Evolutionary conservation across 345 rosid species (phyloP).

Genomic region (Hypericum androsaemum): DNA sequence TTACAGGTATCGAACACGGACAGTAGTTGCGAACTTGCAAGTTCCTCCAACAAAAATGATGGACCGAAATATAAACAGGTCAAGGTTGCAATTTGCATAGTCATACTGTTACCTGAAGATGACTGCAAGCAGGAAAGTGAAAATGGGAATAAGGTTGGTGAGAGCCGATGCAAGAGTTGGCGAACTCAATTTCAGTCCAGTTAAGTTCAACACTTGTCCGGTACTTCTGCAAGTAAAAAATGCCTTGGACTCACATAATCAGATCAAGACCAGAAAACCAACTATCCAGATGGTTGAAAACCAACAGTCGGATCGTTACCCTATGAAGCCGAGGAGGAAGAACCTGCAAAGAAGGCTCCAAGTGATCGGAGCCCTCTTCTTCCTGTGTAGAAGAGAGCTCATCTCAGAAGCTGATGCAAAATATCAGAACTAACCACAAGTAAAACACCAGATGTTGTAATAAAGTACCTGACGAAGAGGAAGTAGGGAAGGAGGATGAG

Average conservation of each 20-base stretch:
- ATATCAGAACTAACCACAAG: neutral
- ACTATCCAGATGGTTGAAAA: neutral
- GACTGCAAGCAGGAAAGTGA: slow-evolving; percentile 33
- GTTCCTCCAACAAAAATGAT: neutral
- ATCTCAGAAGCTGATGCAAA: neutral
- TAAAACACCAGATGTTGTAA: neutral
- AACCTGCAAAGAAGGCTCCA: slow-evolving; percentile 20
- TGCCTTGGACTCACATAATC: neutral
- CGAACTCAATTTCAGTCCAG: slow-evolving; percentile 24
- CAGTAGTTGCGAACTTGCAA: neutral
- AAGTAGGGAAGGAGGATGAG: slow-evolving; percentile 34
- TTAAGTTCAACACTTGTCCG: slow-evolving; percentile 21
- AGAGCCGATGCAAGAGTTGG: slow-evolving; percentile 30
- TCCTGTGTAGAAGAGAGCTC: slow-evolving; percentile 15
- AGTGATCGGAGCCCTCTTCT: slow-evolving; percentile 22
- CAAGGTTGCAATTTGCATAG: too few species aligned
- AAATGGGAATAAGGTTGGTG: slow-evolving; percentile 27
- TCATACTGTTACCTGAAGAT: slow-evolving; percentile 17
- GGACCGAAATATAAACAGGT: too few species aligned
- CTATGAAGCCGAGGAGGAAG: slow-evolving; percentile 32
- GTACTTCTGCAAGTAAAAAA: slow-evolving; percentile 21
- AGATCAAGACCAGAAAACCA: neutral
- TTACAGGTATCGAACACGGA: neutral
- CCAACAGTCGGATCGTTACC: slow-evolving; percentile 13
- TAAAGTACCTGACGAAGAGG: slow-evolving; percentile 27